Base-by-base conservation (phyloP, 495 filamentous ascomycete species). In the Xylaria telfairii region DNA sequence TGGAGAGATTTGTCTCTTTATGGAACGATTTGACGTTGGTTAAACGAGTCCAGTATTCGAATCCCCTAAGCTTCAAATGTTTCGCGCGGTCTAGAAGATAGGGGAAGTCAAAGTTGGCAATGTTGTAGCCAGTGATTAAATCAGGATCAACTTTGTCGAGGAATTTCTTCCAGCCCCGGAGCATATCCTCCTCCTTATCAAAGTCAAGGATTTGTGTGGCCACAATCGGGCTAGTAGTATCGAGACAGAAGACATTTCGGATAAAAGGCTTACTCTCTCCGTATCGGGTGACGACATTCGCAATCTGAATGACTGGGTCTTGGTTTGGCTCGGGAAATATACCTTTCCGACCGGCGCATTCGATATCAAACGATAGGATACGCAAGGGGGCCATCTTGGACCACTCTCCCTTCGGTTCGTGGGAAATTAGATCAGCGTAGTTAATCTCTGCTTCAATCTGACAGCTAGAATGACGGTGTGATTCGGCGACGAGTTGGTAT, bases 41-140 rank as follows among this genome's bases (percentile, higher is more conserved):
- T 62, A 97, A 79, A 71, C 96, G 86, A 1, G 95, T 92, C 93
- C 92, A 97, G 80, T 89, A 94, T 2, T 95, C 90, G 71, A 99
- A 99, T 0, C 82, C 82, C 0, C 68, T 72, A 62, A 90, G 89
- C 68, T 94, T 95, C 13, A 99, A 83, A 75, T 96, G 89, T 68
- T 89, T 92, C 24, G 96, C 96, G 24, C 96, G 90, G 32, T 97
- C 92, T 24, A 99, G 86, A 4, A 99, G 88, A 77, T 99, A 99
- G 3, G 96, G 95, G 73, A 99, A 97, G 82, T 99, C 96, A 82
- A 99, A 99, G 81, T 99, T 99, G 74, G 92, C 85, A 82, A 97
- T 98, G 79, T 99, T 99, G 88, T 99, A 99, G 54, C 96, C 96
- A 70, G 96, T 99, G 75, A 99, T 98, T 34, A 99, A 90, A 81